Base-by-base conservation (phyloP, 495 filamentous ascomycete genomes). In the Penicillium bovifimosum region DNA sequence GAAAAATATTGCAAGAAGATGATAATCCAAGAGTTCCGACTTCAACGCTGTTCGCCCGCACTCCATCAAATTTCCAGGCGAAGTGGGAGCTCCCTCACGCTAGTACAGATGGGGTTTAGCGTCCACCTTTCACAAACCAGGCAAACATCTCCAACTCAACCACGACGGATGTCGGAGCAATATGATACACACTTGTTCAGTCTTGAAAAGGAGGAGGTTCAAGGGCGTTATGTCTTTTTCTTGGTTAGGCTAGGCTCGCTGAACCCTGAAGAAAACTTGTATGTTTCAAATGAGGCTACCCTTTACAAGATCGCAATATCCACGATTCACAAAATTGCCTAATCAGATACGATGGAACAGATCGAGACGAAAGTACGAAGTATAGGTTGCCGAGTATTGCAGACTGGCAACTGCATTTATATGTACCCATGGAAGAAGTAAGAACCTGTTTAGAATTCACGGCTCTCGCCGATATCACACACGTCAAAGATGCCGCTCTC, bases 401-500 rank as follows among this genome's bases (percentile, higher is more conserved):
- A 43, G 1, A 27, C 41, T 10, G 11, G 6, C 4, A 13, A 43
- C 16, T 26, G 1, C n/a, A n/a, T n/a, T n/a, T n/a, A n/a, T n/a
- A 16, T 16, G 26, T 35, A 47, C 36, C 36, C 32, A 47, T 9
- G 16, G 1, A 11, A 36, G 32, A 20, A 7, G 20, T 4, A 24
- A 29, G 5, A 1, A 27, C 11, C 35, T 29, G 5, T 26, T 68
- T 41, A 84, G 66, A 87, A 95, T 55, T 90, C 88, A 50, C 84
- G 75, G 56, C 85, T 91, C 71, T 92, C 90, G 0, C 92, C 92
- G 71, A 96, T 88, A 65, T 90, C 83, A 58, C 87, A 86, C 10
- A 91, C 80, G 66, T 92, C 91, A 75, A 97, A 97, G 4, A 92
- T 77, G 0, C 91, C 92, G 32, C 76, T 79, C 67, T 93, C 87